Conservation (phyloP, 148 eudicot species). For the Oxyria digyna region DNA sequence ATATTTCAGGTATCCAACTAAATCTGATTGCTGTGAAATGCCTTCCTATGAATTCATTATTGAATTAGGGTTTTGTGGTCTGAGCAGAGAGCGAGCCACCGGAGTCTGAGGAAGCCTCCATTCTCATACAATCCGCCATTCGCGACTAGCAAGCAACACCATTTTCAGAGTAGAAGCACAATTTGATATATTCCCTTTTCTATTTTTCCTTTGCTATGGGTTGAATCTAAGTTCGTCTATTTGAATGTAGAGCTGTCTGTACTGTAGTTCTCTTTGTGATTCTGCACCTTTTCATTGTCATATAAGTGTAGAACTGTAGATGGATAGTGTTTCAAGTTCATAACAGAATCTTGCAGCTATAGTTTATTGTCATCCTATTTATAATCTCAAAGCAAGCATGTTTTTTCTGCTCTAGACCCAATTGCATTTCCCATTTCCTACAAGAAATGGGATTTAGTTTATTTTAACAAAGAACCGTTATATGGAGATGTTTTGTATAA, state of each 20-base stretch:
- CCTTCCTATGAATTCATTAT: no score
- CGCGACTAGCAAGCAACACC: not conserved
- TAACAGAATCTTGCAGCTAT: not conserved
- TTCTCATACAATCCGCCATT: not conserved
- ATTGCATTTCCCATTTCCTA: not conserved
- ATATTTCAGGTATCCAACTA: not conserved
- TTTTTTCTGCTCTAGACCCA: not conserved
- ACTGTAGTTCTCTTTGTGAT: no score
- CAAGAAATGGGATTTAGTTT: not conserved
- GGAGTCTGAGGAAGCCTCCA: slow-evolving; percentile 1
- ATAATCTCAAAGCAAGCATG: no score
- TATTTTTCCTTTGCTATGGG: no score
- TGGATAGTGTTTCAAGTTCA: not conserved
- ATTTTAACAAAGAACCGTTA: no score
- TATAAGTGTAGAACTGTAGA: no score
- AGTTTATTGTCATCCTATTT: no score
- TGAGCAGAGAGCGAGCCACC: not conserved
- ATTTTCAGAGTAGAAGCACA: no score
- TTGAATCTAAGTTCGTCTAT: no score
- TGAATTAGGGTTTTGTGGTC: not conserved
- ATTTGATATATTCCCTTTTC: no score
- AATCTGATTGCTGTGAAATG: not conserved
- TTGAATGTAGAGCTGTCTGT: no score
- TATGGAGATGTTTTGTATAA: not conserved
- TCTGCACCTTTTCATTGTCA: no score